Base-by-base conservation (phyloP, 2,329 filamentous ascomycete genomes). In the Podosphaera fusca region DNA sequence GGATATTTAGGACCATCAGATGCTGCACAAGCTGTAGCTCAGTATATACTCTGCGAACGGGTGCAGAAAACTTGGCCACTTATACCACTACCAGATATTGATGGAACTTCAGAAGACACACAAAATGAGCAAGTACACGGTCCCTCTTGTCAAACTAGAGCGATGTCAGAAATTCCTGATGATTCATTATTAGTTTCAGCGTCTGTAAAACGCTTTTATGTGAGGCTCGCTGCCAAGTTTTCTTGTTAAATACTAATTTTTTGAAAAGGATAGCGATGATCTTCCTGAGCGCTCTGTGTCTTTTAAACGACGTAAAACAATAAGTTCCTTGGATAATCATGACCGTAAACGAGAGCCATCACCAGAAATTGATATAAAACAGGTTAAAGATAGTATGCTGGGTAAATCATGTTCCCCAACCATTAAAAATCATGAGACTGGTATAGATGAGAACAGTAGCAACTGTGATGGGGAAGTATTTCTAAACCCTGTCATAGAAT, bases 21-120 rank as follows among this genome's bases (percentile, higher is more conserved):
- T 14, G 61, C 66, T 1, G 66, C 64, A n/a, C 57, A 50, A 40
- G 52, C 38, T 34, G 56, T 64, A 53, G 63, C 65, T 3, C 55
- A 57, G 6, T 68, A 60, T 57, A 35, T 67, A 8, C 46, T 56
- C 5, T 42, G 50, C 34, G 58, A 52, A 4, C 29, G 55, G 2
- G 47, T 53, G 33, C 51, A 60, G 29, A 42, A 21, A 8, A 35
- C 55, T 38, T 67, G 64, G 64, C 61, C 61, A 21, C 34, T 66
- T 10, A 56, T 52, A 2, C 51, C 57, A 33, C 61, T 67, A 52
- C 64, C 64, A 33, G 53, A 60, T 14, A 63, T 67, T 42, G 55
- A 63, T 2, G 60, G 55, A 21, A 30, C 61, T 51, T 7, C n/a
- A 14, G 34, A 53, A 14, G 6, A 14, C 34, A 33, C 35, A 7